Evolutionary conservation across 371 early-diverging fungal genomes (phyloP), one percentile per base, ranked within the genome.

Genomic region (Chytridiales sp.): DNA sequence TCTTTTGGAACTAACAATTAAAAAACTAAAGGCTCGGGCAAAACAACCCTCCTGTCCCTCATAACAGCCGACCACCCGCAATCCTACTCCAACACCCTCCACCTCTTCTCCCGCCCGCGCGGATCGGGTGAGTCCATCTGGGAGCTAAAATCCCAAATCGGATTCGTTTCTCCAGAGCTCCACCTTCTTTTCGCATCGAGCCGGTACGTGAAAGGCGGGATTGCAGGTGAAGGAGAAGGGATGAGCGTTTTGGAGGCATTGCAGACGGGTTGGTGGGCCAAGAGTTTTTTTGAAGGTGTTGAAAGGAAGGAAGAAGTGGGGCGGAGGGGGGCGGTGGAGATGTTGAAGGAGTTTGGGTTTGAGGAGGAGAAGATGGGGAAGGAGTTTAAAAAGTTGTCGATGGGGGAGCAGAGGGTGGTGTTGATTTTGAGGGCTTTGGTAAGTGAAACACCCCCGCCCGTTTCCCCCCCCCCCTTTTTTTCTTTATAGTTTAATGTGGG

Each of bases 51-150:
- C 1, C 59, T 85, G 9, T 77, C 85, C 1, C 71, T 85, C n/a
- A 53, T 85, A 31, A 72, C 78, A 0, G 85, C 81, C 34, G 85
- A 85, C 61, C 80, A 85, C 72, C 85, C 82, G 5, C 85, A 85
- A 57, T 81, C 85, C 0, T 85, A 82, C 63, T 75, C 82, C 8
- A 85, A 85, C 63, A 74, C 75, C 27, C 60, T 85, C 13, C 64
- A 56, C 9, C 56, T 85, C 49, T 85, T 85, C 73, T 82, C 82
- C 17, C 76, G 77, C 24, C 76, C 67, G 8, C 74, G 85, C 42
- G 83, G 83, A 11, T 74, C 75, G 0, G 83, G 80, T 1, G 80
- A 54, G 59, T 74, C 82, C 15, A 79, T 84, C 34, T 82, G 82
- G 83, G 80, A 82, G 51, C 80, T 85, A 55, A 81, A 82, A 47